phyloP scores from a whole-genome alignment of 768 basidiomycete species.

The Coprinopsis cinerea region DNA sequence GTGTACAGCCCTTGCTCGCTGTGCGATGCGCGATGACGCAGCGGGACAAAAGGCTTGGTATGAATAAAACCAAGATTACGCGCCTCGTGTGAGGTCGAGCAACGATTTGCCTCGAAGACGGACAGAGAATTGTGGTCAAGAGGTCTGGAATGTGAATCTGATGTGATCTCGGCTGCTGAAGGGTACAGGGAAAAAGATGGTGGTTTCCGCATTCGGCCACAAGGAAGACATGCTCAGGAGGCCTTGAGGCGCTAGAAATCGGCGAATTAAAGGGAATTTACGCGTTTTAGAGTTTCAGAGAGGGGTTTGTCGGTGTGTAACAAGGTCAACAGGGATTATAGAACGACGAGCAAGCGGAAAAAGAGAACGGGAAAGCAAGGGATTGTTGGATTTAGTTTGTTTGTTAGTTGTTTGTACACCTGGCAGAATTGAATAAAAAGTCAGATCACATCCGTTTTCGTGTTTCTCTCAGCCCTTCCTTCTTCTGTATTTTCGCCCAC shows the following conservation, averaged over 20 bases:
- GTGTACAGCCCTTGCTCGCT: neutral
- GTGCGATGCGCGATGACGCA: neutral
- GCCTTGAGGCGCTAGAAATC: neutral
- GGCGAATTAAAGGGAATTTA: neutral
- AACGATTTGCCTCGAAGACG: neutral
- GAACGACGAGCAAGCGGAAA: conserved; percentile 24
- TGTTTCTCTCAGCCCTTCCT: conserved; percentile 41
- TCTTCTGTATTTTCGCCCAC: conserved; percentile 49
- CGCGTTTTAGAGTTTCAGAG: too few species aligned
- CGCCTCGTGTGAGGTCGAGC: too few species aligned
- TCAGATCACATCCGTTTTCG: conserved; percentile 31
- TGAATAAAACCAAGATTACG: too few species aligned
- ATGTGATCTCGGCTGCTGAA: conserved; percentile 31
- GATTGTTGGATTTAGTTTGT: too few species aligned
- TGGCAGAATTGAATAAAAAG: too few species aligned
- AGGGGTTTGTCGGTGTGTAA: conserved; percentile 9
- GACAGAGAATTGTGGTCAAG: neutral
- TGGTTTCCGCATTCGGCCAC: conserved; percentile 20
- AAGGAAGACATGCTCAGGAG: conserved; percentile 15
- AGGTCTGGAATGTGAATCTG: conserved; percentile 23
- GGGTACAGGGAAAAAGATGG: conserved; percentile 26
- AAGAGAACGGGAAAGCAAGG: too few species aligned
- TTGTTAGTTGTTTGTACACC: too few species aligned
- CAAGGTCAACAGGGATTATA: neutral
- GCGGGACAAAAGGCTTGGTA: conserved; percentile 5